phyloP scores from a whole-genome alignment of 352 stramenopile species.

The Elongisporangium prolatum region DNA sequence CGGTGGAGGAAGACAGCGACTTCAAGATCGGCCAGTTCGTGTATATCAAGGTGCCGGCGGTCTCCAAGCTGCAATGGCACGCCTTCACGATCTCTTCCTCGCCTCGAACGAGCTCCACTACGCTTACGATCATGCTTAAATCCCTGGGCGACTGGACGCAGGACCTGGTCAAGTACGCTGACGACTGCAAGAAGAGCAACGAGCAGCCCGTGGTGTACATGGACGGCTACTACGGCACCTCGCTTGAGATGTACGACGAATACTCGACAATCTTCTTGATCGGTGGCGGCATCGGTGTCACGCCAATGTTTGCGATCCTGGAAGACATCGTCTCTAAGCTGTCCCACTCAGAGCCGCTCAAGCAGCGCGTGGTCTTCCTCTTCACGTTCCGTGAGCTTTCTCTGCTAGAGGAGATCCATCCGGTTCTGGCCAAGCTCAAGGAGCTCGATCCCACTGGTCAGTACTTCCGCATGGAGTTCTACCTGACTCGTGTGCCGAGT shows the following conservation, averaged over 20 bases:
- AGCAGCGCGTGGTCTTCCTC: constrained; percentile 4
- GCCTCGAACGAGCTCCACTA: neutral
- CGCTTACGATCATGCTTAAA: constrained; percentile 16
- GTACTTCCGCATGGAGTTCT: constrained; percentile 1
- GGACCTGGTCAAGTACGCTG: constrained; percentile 12
- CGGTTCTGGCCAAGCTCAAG: constrained; percentile 4
- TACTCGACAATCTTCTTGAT: constrained; percentile 10
- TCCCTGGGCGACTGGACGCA: constrained; percentile 11
- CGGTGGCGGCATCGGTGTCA: constrained; percentile 7
- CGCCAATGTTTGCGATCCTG: constrained; percentile 8
- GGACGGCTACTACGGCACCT: constrained; percentile 15
- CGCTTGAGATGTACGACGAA: constrained; percentile 4
- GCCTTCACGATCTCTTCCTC: constrained; percentile 21
- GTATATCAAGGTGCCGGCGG: constrained; percentile 13
- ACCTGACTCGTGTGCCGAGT: constrained; percentile 1
- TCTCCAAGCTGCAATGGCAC: constrained; percentile 26
- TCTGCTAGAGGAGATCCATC: constrained; percentile 9
- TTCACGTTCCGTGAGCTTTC: constrained; percentile 12
- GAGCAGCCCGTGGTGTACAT: constrained; percentile 12
- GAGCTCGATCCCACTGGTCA: neutral
- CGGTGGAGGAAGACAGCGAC: neutral
- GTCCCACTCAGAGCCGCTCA: neutral
- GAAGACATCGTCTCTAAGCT: constrained; percentile 6
- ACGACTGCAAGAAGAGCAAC: constrained; percentile 8
- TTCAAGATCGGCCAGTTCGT: constrained; percentile 14